Evolutionary conservation across 2,329 filamentous ascomycete genomes (phyloP).

Genomic region (Ilyonectria sp.): DNA sequence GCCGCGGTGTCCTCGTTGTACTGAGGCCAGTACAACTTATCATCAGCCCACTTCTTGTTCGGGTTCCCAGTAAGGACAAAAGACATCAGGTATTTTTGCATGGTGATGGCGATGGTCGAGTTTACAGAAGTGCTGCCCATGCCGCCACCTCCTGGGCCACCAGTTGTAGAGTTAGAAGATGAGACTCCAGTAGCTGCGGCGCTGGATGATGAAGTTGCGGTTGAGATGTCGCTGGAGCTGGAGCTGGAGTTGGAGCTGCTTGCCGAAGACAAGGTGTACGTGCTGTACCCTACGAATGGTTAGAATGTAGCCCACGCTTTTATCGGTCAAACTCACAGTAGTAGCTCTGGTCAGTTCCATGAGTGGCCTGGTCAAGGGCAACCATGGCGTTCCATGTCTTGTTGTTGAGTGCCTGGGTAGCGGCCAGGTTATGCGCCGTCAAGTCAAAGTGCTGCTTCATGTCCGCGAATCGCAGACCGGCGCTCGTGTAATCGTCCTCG

Average conservation of each 20-base stretch:
- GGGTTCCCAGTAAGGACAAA: conserved; percentile 22
- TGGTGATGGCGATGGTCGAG: conserved; percentile 10
- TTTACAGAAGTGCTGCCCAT: conserved; percentile 15
- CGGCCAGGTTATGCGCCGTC: conserved; percentile 13
- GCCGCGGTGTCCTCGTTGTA: conserved; percentile 14
- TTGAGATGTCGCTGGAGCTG: not conserved
- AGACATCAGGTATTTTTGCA: conserved; percentile 21
- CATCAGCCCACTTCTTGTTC: conserved; percentile 18
- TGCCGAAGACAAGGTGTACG: conserved; percentile 5
- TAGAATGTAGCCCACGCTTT: not conserved
- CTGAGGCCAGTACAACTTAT: conserved; percentile 20
- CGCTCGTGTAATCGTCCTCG: conserved; percentile 15
- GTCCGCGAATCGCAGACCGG: conserved; percentile 19
- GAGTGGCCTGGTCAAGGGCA: conserved; percentile 19
- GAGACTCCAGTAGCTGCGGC: not conserved
- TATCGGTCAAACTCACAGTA: conserved; percentile 5
- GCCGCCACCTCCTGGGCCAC: conserved; percentile 6
- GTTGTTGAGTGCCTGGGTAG: conserved; percentile 5
- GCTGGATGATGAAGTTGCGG: not conserved
- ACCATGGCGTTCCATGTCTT: conserved; percentile 23
- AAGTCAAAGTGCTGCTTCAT: conserved; percentile 28
- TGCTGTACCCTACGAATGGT: conserved; percentile 9
- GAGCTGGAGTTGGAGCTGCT: not conserved
- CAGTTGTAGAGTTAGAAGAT: conserved; percentile 14
- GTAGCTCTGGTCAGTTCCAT: conserved; percentile 22